Conservation (phyloP, 208 protist genomes). For the Acanthamoeba royreba region DNA sequence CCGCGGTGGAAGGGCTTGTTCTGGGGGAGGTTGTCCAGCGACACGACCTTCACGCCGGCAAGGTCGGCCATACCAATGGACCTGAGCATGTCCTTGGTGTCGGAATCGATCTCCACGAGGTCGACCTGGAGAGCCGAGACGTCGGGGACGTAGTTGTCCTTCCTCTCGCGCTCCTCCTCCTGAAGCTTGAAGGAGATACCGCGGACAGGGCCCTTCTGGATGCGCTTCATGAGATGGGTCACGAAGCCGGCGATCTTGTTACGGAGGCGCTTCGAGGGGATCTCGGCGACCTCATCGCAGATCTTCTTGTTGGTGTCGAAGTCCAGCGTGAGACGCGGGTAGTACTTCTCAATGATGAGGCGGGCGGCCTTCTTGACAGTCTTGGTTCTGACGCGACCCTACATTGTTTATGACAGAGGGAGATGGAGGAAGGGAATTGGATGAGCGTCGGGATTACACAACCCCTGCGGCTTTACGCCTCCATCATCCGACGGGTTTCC, state of each 20-base stretch:
- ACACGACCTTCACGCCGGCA: constrained; percentile 16
- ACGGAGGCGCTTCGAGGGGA: constrained; percentile 98
- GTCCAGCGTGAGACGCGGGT: constrained; percentile 97
- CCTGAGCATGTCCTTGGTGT: constrained; percentile 68
- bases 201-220: constrained; percentile 96
- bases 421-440: background rate
- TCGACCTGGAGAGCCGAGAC: constrained; percentile 83
- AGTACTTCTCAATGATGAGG: constrained; percentile 99
- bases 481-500: no score
- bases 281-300: constrained; percentile 95
- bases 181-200: constrained; percentile 99
- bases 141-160: constrained; percentile 99
- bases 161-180: constrained; percentile 99
- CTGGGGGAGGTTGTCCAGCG: background rate
- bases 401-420: constrained; percentile 10
- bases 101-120: constrained; percentile 62
- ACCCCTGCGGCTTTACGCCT: no score
- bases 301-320: constrained; percentile 99
- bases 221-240: constrained; percentile 98
- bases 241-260: constrained; percentile 99
- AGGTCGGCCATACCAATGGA: constrained; percentile 14
- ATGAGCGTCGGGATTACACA: no score
- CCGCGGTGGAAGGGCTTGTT: background rate
- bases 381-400: constrained; percentile 99
- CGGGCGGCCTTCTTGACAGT: constrained; percentile 99